Evolutionary conservation across 768 basidiomycete species (phyloP).

Genomic region (Xerocomellus amylosporus): DNA sequence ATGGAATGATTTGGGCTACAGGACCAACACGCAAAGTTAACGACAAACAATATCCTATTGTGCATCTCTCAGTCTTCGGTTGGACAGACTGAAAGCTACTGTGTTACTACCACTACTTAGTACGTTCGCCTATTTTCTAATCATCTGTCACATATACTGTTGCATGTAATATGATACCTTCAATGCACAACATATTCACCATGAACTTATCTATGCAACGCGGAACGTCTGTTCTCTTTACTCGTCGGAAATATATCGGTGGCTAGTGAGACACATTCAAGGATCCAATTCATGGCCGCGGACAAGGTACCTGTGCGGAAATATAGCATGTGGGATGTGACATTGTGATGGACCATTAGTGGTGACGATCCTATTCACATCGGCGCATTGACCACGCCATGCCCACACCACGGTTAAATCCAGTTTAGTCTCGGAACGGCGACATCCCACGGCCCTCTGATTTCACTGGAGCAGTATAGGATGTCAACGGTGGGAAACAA

Average conservation of each 20-base stretch:
- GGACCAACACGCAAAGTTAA: slow-evolving; percentile 15
- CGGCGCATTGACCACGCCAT: slow-evolving; percentile 30
- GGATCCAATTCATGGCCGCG: slow-evolving; percentile 22
- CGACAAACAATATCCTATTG: slow-evolving; percentile 30
- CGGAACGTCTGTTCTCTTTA: slow-evolving; percentile 3
- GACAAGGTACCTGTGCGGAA: slow-evolving; percentile 26
- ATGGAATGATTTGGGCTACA: slow-evolving; percentile 28
- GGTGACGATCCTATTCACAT: slow-evolving; percentile 29
- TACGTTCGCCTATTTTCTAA: slow-evolving; percentile 33
- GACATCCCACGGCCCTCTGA: slow-evolving; percentile 89
- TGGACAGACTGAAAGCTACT: slow-evolving; percentile 28
- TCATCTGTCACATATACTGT: slow-evolving; percentile 35
- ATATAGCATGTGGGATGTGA: slow-evolving; percentile 18
- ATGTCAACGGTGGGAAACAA: slow-evolving; percentile 13
- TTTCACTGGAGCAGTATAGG: slow-evolving; percentile 55
- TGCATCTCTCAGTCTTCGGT: slow-evolving; percentile 24
- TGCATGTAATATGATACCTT: slow-evolving; percentile 41
- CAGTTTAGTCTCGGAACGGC: slow-evolving; percentile 70
- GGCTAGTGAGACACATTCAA: not conserved
- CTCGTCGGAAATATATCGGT: slow-evolving; percentile 12
- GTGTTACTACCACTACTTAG: slow-evolving; percentile 33
- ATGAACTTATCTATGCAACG: slow-evolving; percentile 6
- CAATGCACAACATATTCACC: slow-evolving; percentile 20
- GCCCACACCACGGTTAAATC: slow-evolving; percentile 20
- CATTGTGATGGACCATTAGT: slow-evolving; percentile 15